These are phyloP conservation scores for Auriscalpium orientale DNA, from an alignment of 768 basidiomycete species.

Conservation along the genomic window DNA sequence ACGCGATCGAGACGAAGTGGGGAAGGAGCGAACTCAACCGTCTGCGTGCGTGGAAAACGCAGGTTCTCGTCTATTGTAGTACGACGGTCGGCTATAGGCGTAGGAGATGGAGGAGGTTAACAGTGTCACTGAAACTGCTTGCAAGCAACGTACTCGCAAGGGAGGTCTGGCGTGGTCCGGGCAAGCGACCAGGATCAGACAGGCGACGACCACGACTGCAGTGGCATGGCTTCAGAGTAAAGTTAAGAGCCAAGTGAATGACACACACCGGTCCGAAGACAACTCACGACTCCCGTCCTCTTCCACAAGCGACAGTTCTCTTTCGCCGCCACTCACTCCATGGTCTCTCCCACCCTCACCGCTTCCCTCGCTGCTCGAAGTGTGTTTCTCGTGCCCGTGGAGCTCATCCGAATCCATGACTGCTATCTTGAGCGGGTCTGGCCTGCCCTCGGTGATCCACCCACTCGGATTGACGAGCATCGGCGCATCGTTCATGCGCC, in stretches of 20 bases:
- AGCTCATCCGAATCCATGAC: not conserved
- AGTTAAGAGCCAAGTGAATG: not conserved
- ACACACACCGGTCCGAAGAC: not conserved
- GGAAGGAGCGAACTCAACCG: slow-evolving; percentile 45
- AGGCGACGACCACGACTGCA: not conserved
- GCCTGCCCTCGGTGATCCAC: slow-evolving; percentile 45
- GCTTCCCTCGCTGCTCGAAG: too few species aligned
- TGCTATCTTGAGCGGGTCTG: slow-evolving; percentile 7
- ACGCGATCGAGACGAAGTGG: slow-evolving; percentile 19
- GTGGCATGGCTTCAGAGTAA: not conserved
- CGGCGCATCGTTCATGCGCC: slow-evolving; percentile 60
- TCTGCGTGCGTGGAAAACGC: slow-evolving; percentile 30
- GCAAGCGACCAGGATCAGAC: not conserved
- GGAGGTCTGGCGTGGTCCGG: not conserved
- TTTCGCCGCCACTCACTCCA: too few species aligned
- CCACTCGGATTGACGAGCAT: slow-evolving; percentile 71
- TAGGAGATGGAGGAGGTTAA: too few species aligned
- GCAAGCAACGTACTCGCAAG: not conserved
- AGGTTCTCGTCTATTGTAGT: not conserved
- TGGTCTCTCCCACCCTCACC: too few species aligned
- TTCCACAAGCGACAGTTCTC: not conserved
- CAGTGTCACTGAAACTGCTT: too few species aligned
- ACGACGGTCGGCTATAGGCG: not conserved
- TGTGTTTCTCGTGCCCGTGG: too few species aligned
- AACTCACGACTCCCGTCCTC: not conserved